Evolutionary conservation across 495 filamentous ascomycete genomes (phyloP), one percentile per base, ranked within the genome.

Genomic region (Friedmanniomyces endolithicus): DNA sequence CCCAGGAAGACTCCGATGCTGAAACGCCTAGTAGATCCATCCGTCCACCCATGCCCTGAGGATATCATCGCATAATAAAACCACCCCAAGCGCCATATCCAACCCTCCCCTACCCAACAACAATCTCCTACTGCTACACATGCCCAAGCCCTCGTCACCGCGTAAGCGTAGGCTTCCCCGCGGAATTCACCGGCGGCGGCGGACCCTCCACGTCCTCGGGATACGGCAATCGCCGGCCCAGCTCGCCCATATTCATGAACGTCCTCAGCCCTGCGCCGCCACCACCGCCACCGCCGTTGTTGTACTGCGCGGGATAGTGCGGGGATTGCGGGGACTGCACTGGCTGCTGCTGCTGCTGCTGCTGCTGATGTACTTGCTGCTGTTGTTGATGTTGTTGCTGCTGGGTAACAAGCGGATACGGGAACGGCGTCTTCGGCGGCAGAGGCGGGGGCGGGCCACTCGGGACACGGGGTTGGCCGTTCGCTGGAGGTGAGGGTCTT

Each of bases 151-250:
- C 12, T 23, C 35, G 20, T 57, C 24, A 57, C 35, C 49, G 16
- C 41, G 53, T 22, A 11, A 61, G 29, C 25, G 25, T 39, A 23
- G 89, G 89, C 68, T 96, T 96, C 64, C 83, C 81, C 52, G 85
- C 82, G 74, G 84, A 80, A 60, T 94, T 90, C 6, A 94, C 87
- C 12, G 74, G 68, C 0, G 89, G 89, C 33, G 88, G 87, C 12
- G 83, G 84, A n/a, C 85, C 86, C 54, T 94, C 87, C 52, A 81
- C 77, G 41, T 40, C 35, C 12, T 82, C 71, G 0, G 89, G 89
- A 67, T 96, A 95, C 11, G 89, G 89, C 50, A 84, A 72, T 19
- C 54, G 35, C 23, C 57, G 22, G 2, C 52, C 57, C 25, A 54
- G 27, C 48, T 57, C 57, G 70, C 68, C 16, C 65, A 50, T 52